Evolutionary conservation across 192 early-diverging fungal genomes (phyloP).

Genomic region (Coemansia sp.): DNA sequence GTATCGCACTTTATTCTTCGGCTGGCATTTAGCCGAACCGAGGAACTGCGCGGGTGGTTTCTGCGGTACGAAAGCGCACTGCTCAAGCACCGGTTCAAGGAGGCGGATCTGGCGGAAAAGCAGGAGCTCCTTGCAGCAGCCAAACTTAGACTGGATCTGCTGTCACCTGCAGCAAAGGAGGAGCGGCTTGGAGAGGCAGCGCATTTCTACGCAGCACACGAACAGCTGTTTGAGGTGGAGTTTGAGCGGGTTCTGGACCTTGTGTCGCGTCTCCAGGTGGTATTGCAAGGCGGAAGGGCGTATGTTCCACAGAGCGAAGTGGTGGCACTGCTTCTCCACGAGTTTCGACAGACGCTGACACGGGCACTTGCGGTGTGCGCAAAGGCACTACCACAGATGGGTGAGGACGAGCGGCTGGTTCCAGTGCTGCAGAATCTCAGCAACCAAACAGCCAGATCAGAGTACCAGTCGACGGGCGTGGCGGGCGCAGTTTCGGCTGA

Average conservation of each 20-base stretch:
- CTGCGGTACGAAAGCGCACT: constrained; percentile 69
- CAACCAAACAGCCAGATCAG: constrained; percentile 74
- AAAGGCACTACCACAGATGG: constrained; percentile 79
- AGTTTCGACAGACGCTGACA: constrained; percentile 69
- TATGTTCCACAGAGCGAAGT: constrained; percentile 77
- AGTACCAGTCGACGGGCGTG: constrained; percentile 59
- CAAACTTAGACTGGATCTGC: constrained; percentile 22
- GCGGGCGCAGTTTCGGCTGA: constrained; percentile 64
- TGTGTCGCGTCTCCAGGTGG: constrained; percentile 61
- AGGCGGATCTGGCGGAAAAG: constrained; percentile 39
- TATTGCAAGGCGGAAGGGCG: constrained; percentile 64
- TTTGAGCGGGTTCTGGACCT: constrained; percentile 70
- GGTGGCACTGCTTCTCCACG: constrained; percentile 69
- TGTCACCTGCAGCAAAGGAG: constrained; percentile 21
- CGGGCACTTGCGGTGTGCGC: constrained; percentile 63
- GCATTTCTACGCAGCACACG: constrained; percentile 36
- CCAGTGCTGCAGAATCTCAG: constrained; percentile 87
- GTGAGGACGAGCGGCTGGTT: constrained; percentile 88
- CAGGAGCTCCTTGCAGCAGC: constrained; percentile 44
- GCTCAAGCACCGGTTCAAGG: constrained; percentile 66
- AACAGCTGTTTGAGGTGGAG: constrained; percentile 61
- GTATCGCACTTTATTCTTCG: constrained; percentile 82
- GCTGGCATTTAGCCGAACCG: constrained; percentile 67
- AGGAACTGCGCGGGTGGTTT: constrained; percentile 75
- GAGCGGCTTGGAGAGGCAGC: constrained; percentile 15